A percentile compares a stretch with the other conserved stretches of the same genome.
Conservation (phyloP, 1,139 yeast species). For the Yamadazyma dushanensis region DNA sequence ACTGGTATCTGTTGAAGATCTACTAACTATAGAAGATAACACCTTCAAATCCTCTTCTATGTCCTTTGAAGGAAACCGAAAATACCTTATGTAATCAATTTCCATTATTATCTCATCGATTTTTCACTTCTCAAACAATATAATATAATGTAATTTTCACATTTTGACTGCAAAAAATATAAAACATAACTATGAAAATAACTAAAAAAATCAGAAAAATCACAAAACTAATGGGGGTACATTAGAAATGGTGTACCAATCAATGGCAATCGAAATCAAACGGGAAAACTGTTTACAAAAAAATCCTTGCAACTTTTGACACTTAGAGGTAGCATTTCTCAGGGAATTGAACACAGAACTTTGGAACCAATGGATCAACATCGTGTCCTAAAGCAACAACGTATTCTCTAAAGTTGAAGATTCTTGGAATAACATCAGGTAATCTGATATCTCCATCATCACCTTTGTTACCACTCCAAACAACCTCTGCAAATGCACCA, state of each 20-base stretch:
- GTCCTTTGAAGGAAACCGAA: conserved; percentile 1
- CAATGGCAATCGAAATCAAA: too few relatives aligned
- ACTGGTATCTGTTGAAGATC: neutral
- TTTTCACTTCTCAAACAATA: too few relatives aligned
- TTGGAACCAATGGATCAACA: conserved; percentile 44
- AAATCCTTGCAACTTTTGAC: too few relatives aligned
- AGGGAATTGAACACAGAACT: conserved; percentile 40
- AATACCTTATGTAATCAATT: neutral
- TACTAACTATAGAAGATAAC: neutral
- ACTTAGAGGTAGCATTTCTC: too few relatives aligned
- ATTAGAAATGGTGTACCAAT: too few relatives aligned
- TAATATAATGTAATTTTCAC: too few relatives aligned
- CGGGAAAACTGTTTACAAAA: too few relatives aligned
- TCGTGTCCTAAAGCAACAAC: conserved; percentile 37
- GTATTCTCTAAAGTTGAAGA: conserved; percentile 45
- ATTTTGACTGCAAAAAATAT: too few relatives aligned
- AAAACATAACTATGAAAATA: too few relatives aligned
- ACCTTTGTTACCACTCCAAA: conserved; percentile 47
- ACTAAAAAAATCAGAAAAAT: too few relatives aligned
- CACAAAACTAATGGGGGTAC: too few relatives aligned
- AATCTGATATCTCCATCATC: conserved; percentile 31
- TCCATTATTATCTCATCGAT: conserved; percentile 1
- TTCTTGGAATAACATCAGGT: conserved; percentile 36
- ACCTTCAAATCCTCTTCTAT: neutral
- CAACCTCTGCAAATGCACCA: conserved; percentile 47